Evolutionary conservation across 208 protist species (phyloP), one percentile per base, ranked within the genome.

Genomic region (Leishmania gerbilli): DNA sequence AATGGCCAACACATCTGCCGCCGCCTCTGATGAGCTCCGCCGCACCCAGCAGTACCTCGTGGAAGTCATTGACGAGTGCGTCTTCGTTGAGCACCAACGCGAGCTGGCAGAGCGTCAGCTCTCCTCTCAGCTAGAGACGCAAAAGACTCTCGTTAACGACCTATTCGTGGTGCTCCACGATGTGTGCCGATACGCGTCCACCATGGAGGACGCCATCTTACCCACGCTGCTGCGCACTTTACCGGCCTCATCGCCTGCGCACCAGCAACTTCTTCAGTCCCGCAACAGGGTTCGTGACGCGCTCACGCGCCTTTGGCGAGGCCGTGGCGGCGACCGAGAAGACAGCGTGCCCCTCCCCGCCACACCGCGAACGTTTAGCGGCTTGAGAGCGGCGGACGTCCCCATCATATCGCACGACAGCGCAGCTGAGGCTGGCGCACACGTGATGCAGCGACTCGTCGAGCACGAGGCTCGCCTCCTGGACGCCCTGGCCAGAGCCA

Each of bases 21-120:
- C 47, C 19, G 13, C 37, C 42, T 77, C 60, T 2, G 79, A 86
- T 51, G 82, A 84, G 42, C 69, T 89, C 60, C 72, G 58, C 45
- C 91, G 79, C 76, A 80, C 84, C 19, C 85, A 91, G 71, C 78
- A 87, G 60, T 88, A 89, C 55, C 81, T 96, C 0, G 89, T 88
- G 0, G 92, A 96, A 71, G 89, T 96, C 0, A 91, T 96, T 76
- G 92, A 96, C 82, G 92, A 96, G 77, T 93, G 88, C 76, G 86
- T 96, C 31, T 93, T 93, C 56, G 84, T 90, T 15, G 92, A 96
- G 79, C 79, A 79, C n/a, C 90, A 95, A 80, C 87, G 90, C 42
- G 86, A 90, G 11, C 49, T 86, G 7, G 87, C 81, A 56, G 88
- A 92, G 79, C 81, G 83, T n/a, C 80, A 74, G 0, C 79, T 88